Conservation (phyloP, 441 rosid species). For the Oxalis stricta region DNA sequence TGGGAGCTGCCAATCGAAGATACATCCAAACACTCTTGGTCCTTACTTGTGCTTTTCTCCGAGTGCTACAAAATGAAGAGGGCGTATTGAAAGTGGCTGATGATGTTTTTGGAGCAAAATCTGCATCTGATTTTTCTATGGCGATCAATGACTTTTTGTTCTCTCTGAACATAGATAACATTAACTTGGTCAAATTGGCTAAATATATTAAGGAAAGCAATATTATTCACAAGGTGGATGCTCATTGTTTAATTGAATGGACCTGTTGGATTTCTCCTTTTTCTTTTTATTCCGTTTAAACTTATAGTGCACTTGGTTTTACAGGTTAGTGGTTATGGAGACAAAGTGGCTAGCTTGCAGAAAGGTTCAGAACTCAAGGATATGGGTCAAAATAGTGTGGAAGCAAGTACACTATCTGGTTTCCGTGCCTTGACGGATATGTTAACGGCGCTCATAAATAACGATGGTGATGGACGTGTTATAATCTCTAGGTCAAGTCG, state of each 20-base stretch:
- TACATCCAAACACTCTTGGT: conserved; percentile 80
- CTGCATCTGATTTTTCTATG: conserved; percentile 37
- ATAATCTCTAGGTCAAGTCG: conserved; percentile 62
- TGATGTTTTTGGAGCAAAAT: conserved; percentile 19
- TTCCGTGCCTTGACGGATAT: conserved; percentile 63
- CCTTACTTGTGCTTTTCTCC: conserved; percentile 54
- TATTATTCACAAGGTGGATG: conserved; percentile 70
- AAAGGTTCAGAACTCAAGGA: conserved; percentile 22
- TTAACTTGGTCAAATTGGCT: conserved; percentile 72
- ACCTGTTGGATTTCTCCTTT: conserved; percentile 1
- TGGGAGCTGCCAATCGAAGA: conserved; percentile 93
- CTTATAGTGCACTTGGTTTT: conserved; percentile 5
- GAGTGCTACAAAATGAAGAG: conserved; percentile 28
- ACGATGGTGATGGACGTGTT: conserved; percentile 79
- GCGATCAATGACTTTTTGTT: conserved; percentile 80
- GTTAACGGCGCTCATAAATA: conserved; percentile 58
- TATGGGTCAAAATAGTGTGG: conserved; percentile 24
- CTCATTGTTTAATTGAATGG: conserved; percentile 3
- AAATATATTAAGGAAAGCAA: conserved; percentile 76
- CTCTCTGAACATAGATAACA: conserved; percentile 73
- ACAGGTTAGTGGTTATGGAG: conserved; percentile 81
- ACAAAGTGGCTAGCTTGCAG: conserved; percentile 35
- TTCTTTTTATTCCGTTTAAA: conserved; percentile 7
- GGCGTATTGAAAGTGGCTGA: conserved; percentile 24
- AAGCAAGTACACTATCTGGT: conserved; percentile 49